phyloP scores from a whole-genome alignment of 192 early-diverging fungal genomes.

The Gamsiella multidivaricata region DNA sequence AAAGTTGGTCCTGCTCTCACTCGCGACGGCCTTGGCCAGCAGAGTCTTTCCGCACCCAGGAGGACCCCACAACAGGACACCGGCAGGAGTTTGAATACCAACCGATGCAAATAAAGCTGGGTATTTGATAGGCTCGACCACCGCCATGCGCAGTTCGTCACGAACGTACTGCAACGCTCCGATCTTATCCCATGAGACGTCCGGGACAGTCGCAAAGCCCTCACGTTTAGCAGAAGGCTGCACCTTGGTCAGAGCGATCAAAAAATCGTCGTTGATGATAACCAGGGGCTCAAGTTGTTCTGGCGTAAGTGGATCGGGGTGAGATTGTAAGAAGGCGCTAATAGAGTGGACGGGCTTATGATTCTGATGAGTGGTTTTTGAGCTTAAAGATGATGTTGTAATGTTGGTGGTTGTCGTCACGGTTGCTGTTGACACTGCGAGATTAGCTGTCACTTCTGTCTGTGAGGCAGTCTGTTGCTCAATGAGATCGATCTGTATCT shows the following conservation, averaged over 20 bases:
- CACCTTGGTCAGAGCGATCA: conserved; percentile 86
- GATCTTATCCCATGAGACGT: conserved; percentile 96
- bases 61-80: conserved; percentile 96
- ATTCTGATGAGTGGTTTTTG: conserved; percentile 9
- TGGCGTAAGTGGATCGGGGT: conserved; percentile 78
- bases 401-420: conserved; percentile 19
- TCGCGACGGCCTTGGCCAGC: conserved; percentile 97
- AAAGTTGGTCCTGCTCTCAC: conserved; percentile 97
- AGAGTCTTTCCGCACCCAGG: conserved; percentile 99
- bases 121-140: conserved; percentile 95
- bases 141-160: conserved; percentile 93
- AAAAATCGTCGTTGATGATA: conserved; percentile 89
- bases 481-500: conserved; percentile 8
- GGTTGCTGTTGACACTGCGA: neutral
- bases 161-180: conserved; percentile 88
- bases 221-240: conserved; percentile 98
- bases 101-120: conserved; percentile 89
- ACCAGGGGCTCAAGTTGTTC: conserved; percentile 85
- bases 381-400: conserved; percentile 24
- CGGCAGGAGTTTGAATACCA: conserved; percentile 91
- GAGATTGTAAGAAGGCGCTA: conserved; percentile 74
- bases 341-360: conserved; percentile 72
- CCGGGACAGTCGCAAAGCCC: conserved; percentile 98
- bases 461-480: conserved; percentile 1
- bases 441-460: neutral